Evolutionary conservation across 108 stramenopile species (phyloP).

Genomic region (Skeletonema menzelii): DNA sequence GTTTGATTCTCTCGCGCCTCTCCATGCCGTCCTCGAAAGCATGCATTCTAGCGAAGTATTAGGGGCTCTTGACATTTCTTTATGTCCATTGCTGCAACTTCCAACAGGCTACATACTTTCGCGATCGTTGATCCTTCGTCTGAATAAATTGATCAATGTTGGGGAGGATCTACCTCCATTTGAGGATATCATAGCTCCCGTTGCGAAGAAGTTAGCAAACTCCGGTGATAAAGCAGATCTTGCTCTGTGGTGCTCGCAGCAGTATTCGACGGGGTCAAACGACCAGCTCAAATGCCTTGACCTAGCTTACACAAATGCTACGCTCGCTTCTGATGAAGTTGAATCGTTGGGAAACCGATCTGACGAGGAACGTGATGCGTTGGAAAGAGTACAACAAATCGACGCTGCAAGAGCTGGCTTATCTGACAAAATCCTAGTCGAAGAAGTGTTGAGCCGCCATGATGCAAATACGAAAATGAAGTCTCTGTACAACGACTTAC

Average conservation of each 20-base stretch:
- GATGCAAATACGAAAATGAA: slow-evolving; percentile 18
- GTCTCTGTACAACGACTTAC: slow-evolving; percentile 24
- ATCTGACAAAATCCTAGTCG: slow-evolving; percentile 63
- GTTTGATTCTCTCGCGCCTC: slow-evolving; percentile 76
- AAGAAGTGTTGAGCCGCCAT: slow-evolving; percentile 47
- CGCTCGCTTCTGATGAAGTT: slow-evolving; percentile 67
- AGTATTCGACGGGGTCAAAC: slow-evolving; percentile 50
- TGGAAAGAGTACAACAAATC: slow-evolving; percentile 66
- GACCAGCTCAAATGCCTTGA: slow-evolving; percentile 73
- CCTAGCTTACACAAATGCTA: slow-evolving; percentile 61
- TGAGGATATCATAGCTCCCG: slow-evolving; percentile 59
- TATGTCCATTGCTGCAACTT: slow-evolving; percentile 67
- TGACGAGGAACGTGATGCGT: slow-evolving; percentile 40
- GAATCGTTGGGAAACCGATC: slow-evolving; percentile 35
- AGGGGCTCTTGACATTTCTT: slow-evolving; percentile 62
- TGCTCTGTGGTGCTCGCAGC: slow-evolving; percentile 77
- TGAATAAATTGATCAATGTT: slow-evolving; percentile 37
- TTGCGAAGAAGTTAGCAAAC: slow-evolving; percentile 54
- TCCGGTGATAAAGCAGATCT: slow-evolving; percentile 64
- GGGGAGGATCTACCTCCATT: slow-evolving; percentile 59
- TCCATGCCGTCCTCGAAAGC: slow-evolving; percentile 44
- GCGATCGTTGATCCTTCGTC: slow-evolving; percentile 57
- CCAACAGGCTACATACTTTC: slow-evolving; percentile 80
- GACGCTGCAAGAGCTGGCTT: slow-evolving; percentile 61
- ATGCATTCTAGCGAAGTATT: slow-evolving; percentile 32